Base-by-base conservation (phyloP, 1,284 basidiomycete species). In the Ustilago esculenta region DNA sequence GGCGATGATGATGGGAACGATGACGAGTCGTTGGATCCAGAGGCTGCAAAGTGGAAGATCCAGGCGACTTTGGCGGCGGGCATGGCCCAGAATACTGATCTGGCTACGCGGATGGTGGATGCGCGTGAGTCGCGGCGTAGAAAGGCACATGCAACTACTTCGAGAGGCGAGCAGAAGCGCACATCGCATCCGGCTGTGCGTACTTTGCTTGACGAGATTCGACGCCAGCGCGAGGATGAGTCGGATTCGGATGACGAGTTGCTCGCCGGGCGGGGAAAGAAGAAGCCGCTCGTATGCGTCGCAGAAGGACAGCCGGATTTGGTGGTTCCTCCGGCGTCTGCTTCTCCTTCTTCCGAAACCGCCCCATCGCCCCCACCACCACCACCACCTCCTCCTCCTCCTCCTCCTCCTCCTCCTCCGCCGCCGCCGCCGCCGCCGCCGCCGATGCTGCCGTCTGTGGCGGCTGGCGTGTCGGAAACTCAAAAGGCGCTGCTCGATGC, bases 31-130 rank as follows among this genome's bases (percentile, higher is more conserved):
- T 17, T 63, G 39, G 68, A 73, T 32, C 56, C 71, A 10, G 74
- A 79, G 23, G 70, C 67, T 7, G 75, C 71, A n/a, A 76, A 79
- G 40, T 77, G 79, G 78, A 79, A 76, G 52, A 69, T 81, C 20
- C 75, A 81, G 52, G 79, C 79, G 23, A 75, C 72, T 1, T 47
- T 81, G 15, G 79, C 77, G 0, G 67, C 78, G 2, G 76, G 76
- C 14, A 81, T 81, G 79, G 79, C 79, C 23, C 59, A 67, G 27
- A 77, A 81, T 54, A 56, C 72, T 3, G 77, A 76, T 37, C 58
- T 81, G 44, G 73, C 77, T 21, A 66, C 65, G 8, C 59, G 79
- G 10, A 81, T 81, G 79, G 73, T 57, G 11, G 75, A 80, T 41
- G 78, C 79, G 1, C 56, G 77, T 24, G 75, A 66, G 18, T 73